Evolutionary conservation across 2,329 filamentous ascomycete genomes (phyloP).

Genomic region (Neofusicoccum kwambonambiense): DNA sequence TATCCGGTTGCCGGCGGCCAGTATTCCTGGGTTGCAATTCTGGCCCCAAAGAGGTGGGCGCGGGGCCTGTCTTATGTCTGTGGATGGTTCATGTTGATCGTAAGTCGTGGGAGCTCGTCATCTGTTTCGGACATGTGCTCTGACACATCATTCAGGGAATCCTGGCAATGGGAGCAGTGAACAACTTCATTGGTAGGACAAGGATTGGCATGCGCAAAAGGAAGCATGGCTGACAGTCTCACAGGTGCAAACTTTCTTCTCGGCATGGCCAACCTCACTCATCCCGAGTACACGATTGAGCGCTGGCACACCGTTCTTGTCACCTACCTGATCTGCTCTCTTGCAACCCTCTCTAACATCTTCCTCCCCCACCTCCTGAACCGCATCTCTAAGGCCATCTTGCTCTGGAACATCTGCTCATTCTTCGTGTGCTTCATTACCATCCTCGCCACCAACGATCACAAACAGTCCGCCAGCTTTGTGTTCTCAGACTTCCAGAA

Average conservation of each 20-base stretch:
- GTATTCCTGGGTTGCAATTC: conserved; percentile 58
- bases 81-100: conserved; percentile 39
- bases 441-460: conserved; percentile 53
- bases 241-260: conserved; percentile 53
- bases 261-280: conserved; percentile 53
- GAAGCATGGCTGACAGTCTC: neutral
- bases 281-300: conserved; percentile 52
- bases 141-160: conserved; percentile 26
- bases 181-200: conserved; percentile 48
- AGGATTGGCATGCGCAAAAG: neutral
- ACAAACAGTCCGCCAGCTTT: conserved; percentile 55
- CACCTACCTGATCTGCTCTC: conserved; percentile 48
- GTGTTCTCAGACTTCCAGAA: conserved; percentile 58
- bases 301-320: conserved; percentile 58
- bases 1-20: conserved; percentile 58
- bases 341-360: conserved; percentile 50
- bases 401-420: conserved; percentile 54
- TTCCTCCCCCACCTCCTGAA: conserved; percentile 53
- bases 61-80: conserved; percentile 39
- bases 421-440: conserved; percentile 54
- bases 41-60: conserved; percentile 47
- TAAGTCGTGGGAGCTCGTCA: neutral
- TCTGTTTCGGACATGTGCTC: neutral
- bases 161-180: conserved; percentile 54
- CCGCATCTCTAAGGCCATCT: conserved; percentile 49